Evolutionary conservation across 176 grass and related monocot species (phyloP), one percentile per base, ranked within the genome.

Genomic region (Lolium perenne): DNA sequence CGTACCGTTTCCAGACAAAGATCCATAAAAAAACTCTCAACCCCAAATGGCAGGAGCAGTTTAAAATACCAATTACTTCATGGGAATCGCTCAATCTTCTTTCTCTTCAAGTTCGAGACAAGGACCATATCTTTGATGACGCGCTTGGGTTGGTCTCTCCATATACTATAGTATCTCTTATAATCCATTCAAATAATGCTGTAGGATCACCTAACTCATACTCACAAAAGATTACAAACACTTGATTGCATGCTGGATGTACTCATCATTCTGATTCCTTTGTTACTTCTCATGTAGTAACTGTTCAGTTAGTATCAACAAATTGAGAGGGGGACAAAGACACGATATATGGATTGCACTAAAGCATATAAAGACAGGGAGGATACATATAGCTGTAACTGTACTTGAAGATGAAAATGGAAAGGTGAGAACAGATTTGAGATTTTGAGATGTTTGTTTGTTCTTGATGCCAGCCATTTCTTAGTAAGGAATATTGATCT

Each of bases 41-140:
- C 80, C 97, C 97, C 15, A 99, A 91, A 81, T 99, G 97, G 97
- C 38, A 83, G 45, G 97, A 99, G 88, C 94, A 99, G 64, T 99
- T 99, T 49, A 93, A 86, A 70, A 88, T 99, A 86, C 97, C 97
- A 46, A 94, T 99, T 57, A 94, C 67, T 61, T 96, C 97, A 79
- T 99, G 97, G 97, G 97, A 88, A 79, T 76, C 90, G 43, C 75
- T 58, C 26, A 96, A 99, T 88, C 69, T 93, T 65, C 92, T 99
- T 50, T 88, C 67, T 86, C 90, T 99, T 79, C 94, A 93, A 90
- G 97, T 99, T 82, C 86, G 88, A 86, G 94, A 96, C 68, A 99
- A 99, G 81, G 97, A 99, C 75, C 90, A 76, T 38, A 92, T 99
- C 80, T 98, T 96, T 45, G 94, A 99, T 90, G 97, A 99, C 74